Conservation (phyloP, 2,329 filamentous ascomycete genomes). For the Xylariaceae sp. region DNA sequence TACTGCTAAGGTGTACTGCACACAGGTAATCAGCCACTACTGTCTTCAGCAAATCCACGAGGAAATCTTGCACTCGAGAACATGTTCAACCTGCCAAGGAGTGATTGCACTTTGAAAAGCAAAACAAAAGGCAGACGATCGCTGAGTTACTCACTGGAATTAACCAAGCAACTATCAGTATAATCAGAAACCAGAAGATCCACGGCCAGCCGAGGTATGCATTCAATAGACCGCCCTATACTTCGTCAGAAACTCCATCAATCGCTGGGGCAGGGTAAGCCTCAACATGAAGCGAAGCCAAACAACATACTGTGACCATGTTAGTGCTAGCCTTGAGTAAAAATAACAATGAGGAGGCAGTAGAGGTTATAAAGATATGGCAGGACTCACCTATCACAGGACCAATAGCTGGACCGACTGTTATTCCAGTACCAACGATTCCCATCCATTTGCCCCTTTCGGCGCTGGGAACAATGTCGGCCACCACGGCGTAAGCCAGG, state of each 20-base stretch:
- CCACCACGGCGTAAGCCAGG: constrained; percentile 64
- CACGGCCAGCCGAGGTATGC: constrained; percentile 62
- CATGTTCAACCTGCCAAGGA: neutral
- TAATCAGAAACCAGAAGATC: constrained; percentile 65
- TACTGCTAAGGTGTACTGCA: constrained; percentile 45
- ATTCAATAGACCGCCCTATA: constrained; percentile 53
- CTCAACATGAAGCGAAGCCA: neutral
- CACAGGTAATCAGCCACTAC: neutral
- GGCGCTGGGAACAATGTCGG: constrained; percentile 62
- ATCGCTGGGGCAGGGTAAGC: neutral
- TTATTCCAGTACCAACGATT: constrained; percentile 54
- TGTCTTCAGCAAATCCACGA: too few species aligned
- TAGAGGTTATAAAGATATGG: neutral
- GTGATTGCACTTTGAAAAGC: neutral
- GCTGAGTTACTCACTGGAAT: constrained; percentile 34
- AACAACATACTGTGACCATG: constrained; percentile 12
- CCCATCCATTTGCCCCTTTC: constrained; percentile 72
- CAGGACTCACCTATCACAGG: constrained; percentile 14
- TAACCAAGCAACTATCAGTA: constrained; percentile 47
- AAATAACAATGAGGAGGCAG: neutral
- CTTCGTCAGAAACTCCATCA: constrained; percentile 47
- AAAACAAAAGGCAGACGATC: neutral
- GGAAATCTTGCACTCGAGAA: neutral
- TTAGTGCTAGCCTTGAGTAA: constrained; percentile 6
- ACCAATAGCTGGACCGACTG: constrained; percentile 48